Percentiles rank a stretch among this genome's conserved stretches.
These are phyloP conservation scores for Beta corolliflora DNA, from an alignment of 179 eudicot species.

Conservation along the genomic window DNA sequence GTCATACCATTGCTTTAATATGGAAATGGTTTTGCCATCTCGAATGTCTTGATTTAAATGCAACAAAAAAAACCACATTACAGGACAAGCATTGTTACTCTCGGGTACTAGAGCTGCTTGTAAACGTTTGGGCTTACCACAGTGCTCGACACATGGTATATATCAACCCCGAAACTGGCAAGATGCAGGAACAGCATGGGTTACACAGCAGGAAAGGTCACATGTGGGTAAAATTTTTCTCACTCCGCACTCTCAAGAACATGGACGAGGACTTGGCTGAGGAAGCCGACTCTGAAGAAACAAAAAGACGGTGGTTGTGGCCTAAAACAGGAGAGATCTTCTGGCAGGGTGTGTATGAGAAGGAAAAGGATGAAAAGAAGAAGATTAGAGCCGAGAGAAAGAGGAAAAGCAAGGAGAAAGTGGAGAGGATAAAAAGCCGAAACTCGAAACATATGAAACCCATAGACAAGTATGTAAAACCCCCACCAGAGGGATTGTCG, in stretches of 20 bases:
- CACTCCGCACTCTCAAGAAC: conserved; percentile 56
- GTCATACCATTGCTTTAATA: not conserved
- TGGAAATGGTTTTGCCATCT: not conserved
- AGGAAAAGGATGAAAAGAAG: conserved; percentile 51
- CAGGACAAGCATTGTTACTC: conserved; percentile 97
- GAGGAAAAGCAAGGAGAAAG: conserved; percentile 55
- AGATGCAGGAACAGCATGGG: conserved; percentile 71
- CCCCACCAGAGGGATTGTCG: conserved; percentile 47
- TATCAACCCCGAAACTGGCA: conserved; percentile 65
- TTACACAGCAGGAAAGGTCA: conserved; percentile 60
- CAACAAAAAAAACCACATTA: not conserved
- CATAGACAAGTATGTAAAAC: conserved; percentile 76
- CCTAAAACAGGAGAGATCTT: conserved; percentile 81
- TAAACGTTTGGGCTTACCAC: conserved; percentile 92
- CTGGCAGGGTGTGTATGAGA: conserved; percentile 80
- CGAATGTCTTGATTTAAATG: not conserved
- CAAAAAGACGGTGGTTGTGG: conserved; percentile 73
- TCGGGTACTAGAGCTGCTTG: conserved; percentile 78
- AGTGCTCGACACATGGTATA: conserved; percentile 81
- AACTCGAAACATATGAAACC: conserved; percentile 47
- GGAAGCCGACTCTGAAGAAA: conserved; percentile 66
- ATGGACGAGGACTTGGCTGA: conserved; percentile 98
- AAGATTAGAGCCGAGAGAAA: conserved; percentile 54
- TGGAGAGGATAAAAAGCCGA: conserved; percentile 53
- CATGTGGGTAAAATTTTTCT: conserved; percentile 93